phyloP scores from a whole-genome alignment of 805 yeast genomes.

The Vanderwaltozyma tropicalis region DNA sequence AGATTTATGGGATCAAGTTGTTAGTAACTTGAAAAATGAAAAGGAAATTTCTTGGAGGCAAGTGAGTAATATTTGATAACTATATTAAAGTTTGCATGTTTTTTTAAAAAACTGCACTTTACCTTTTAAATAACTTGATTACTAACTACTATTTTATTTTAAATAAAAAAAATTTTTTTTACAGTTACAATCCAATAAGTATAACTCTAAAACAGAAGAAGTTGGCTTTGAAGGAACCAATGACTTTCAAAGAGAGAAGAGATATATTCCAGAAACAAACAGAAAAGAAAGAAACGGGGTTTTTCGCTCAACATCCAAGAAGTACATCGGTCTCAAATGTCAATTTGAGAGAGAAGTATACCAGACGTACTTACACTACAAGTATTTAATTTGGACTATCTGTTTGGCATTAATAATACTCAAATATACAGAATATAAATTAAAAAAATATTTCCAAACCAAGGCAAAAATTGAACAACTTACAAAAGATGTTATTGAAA shows the following conservation, averaged over 20 bases:
- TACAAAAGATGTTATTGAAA: constrained; percentile 38
- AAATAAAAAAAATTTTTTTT: neutral
- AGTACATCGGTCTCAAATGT: constrained; percentile 49
- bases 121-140: constrained; percentile 2
- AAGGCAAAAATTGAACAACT: constrained; percentile 36
- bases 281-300: constrained; percentile 33
- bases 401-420: constrained; percentile 7
- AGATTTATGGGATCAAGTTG: constrained; percentile 61
- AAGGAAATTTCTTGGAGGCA: constrained; percentile 73
- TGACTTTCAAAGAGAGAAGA: constrained; percentile 31
- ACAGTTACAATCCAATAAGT: constrained; percentile 23
- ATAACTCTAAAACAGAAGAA: constrained; percentile 8
- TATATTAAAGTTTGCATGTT: neutral
- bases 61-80: constrained; percentile 33
- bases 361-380: constrained; percentile 27
- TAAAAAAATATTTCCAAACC: constrained; percentile 31
- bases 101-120: no score
- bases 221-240: constrained; percentile 31
- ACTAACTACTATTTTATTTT: constrained; percentile 12
- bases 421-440: constrained; percentile 27
- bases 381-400: constrained; percentile 9
- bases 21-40: constrained; percentile 49
- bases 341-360: constrained; percentile 43
- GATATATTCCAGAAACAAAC: constrained; percentile 28
- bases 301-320: constrained; percentile 67